Evolutionary conservation across 345 rosid species (phyloP).

Genomic region (Rhodomyrtus tomentosa): DNA sequence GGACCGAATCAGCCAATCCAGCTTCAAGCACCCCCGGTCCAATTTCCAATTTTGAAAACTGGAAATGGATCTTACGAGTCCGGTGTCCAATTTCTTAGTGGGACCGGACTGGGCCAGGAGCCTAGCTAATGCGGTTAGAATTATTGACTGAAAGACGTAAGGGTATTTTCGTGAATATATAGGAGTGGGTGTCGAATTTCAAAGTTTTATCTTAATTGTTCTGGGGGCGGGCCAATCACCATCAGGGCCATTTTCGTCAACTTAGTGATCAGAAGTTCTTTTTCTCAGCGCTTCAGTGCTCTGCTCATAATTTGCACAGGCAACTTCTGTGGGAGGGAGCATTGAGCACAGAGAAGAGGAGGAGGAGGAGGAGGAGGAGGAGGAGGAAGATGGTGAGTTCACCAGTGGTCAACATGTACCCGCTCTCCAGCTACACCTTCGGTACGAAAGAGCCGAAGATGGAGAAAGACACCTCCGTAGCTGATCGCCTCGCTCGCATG

Average conservation of each 20-base stretch:
- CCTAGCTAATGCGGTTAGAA: too few relatives aligned
- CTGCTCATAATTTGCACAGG: not conserved
- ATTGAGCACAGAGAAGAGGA: not conserved
- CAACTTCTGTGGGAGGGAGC: not conserved
- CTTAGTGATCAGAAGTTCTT: not conserved
- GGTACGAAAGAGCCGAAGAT: constrained; percentile 95
- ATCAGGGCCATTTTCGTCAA: not conserved
- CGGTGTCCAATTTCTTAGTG: too few relatives aligned
- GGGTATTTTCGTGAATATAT: not conserved
- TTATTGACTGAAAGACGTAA: too few relatives aligned
- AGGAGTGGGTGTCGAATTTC: not conserved
- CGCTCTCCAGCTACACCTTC: constrained; percentile 88
- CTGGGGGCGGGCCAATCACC: not conserved
- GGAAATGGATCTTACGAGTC: too few relatives aligned
- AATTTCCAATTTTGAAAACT: too few relatives aligned
- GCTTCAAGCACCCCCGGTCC: too few relatives aligned
- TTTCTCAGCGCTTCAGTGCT: not conserved
- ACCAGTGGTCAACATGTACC: constrained; percentile 81
- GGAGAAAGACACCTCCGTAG: constrained; percentile 95
- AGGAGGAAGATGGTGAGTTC: constrained; percentile 46
- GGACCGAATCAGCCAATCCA: too few relatives aligned
- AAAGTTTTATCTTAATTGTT: not conserved
- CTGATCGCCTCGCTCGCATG: constrained; percentile 99
- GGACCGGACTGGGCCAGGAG: too few relatives aligned
- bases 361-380: not conserved